Percentiles rank a stretch among this genome's conserved stretches.
Conservation (phyloP, 495 filamentous ascomycete species). For the Aspergillus ellipticus region DNA sequence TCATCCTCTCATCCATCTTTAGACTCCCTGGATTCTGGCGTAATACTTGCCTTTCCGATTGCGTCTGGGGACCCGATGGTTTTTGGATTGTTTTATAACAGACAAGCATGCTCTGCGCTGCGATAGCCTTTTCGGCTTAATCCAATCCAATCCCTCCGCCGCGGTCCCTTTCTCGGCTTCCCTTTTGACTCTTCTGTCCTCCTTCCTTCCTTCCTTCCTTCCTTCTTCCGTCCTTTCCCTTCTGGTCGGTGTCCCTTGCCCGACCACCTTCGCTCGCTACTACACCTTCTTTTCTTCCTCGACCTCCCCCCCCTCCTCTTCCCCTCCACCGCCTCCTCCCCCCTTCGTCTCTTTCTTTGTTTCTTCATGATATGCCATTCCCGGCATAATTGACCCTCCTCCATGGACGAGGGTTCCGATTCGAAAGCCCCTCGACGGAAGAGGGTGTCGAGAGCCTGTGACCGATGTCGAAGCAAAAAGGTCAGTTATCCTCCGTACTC, state of each 20-base stretch:
- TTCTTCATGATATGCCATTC: slow-evolving; percentile 25
- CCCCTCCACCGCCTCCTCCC: background rate
- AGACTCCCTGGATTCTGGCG: slow-evolving; percentile 8
- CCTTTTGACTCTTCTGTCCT: background rate
- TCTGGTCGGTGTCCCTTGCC: background rate
- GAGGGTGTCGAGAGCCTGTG: slow-evolving; percentile 67
- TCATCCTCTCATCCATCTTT: background rate
- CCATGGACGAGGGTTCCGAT: slow-evolving; percentile 46
- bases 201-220: background rate
- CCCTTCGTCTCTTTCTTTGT: background rate
- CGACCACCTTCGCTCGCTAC: background rate
- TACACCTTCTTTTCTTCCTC: background rate
- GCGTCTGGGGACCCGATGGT: slow-evolving; percentile 3
- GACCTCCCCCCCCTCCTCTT: no score
- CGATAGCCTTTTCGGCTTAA: slow-evolving; percentile 1
- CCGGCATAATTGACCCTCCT: slow-evolving; percentile 24
- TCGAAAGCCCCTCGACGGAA: slow-evolving; percentile 49
- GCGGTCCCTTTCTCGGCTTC: slow-evolving; percentile 2
- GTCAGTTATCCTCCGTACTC: slow-evolving; percentile 10
- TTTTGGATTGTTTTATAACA: background rate
- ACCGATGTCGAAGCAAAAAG: slow-evolving; percentile 65
- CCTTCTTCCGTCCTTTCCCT: background rate
- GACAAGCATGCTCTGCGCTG: background rate
- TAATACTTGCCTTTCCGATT: slow-evolving; percentile 11
- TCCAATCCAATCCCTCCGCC: background rate